Evolutionary conservation across 2,329 filamentous ascomycete genomes (phyloP).

Genomic region (Alternaria arbusti): DNA sequence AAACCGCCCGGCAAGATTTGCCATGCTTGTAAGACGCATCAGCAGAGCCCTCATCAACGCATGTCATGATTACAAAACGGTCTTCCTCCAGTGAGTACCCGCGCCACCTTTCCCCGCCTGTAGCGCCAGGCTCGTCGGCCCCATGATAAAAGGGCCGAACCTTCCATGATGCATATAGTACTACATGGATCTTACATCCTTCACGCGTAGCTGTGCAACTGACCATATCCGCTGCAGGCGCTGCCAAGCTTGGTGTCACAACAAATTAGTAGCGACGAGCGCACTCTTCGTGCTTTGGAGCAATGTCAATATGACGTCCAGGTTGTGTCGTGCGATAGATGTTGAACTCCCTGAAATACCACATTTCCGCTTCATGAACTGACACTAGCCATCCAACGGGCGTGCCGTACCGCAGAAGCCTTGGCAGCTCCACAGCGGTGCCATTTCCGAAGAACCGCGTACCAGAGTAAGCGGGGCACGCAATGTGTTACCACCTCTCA

Average conservation of each 20-base stretch:
- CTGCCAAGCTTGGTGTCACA: not conserved
- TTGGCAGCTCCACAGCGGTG: not conserved
- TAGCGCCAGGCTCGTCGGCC: not conserved
- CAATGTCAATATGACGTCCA: not conserved
- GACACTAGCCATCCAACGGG: not conserved
- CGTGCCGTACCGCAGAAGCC: not conserved
- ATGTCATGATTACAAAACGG: not conserved
- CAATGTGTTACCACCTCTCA: not conserved
- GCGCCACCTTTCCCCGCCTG: not conserved
- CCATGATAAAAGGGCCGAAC: not conserved
- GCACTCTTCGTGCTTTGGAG: not conserved
- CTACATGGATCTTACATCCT: not conserved
- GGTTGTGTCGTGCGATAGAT: not conserved
- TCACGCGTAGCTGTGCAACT: not conserved
- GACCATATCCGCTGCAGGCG: not conserved
- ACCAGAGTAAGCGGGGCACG: not conserved
- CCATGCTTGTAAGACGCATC: not conserved
- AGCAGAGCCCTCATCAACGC: not conserved
- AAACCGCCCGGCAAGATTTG: not conserved
- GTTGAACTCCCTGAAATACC: not conserved
- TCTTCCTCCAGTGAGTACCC: not conserved
- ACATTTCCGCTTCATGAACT: not conserved
- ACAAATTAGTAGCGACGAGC: not conserved
- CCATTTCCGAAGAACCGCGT: not conserved
- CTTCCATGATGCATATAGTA: not conserved